Evolutionary conservation across 2,329 filamentous ascomycete genomes (phyloP), one percentile per base, ranked within the genome.

Genomic region (Nothomitra cinnamomea): DNA sequence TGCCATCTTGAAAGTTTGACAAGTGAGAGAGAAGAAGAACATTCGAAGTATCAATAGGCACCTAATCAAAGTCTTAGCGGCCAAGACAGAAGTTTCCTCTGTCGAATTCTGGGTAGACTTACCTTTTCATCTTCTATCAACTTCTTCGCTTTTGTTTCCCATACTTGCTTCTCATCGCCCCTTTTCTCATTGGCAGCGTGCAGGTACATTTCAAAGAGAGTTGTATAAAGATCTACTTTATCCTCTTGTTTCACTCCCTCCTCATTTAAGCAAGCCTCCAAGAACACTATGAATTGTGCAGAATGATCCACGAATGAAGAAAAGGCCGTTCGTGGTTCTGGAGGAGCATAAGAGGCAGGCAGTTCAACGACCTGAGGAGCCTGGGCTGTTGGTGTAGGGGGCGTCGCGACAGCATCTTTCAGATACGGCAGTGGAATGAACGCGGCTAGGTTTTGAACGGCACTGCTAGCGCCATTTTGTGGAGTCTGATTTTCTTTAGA

Each of bases 181-280:
- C 82, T 85, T 62, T 83, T 83, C 55, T 82, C 79, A 56, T 81
- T 84, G 21, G 90, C 85, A 61, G 88, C 92, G 66, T 94, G 85
- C 7, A 98, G 72, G 63, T 96, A 98, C 85, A 98, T 96, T 66
- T 98, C 94, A 63, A 98, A 96, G 13, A 98, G 67, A 0, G 94
- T 95, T 0, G 90, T 96, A 63, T 92, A 92, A 15, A 98, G 74
- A 65, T 98, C 94, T 1, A 83, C 78, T 58, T 81, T 85, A 63
- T 95, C 85, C 7, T 80, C 76, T 36, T 85, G 74, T 19, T 79
- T 80, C n/a, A 94, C 67, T 21, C 77, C 75, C 19, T 80, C 73
- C 55, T 88, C 82, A 51, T 81, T 72, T 3, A 94, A 77, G 56
- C 90, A 89, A 3, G 88, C 87, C 67, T 98, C 90, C 0, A 98